Base-by-base conservation (phyloP, 805 yeast genomes). In the Teunomyces funiuensis region DNA sequence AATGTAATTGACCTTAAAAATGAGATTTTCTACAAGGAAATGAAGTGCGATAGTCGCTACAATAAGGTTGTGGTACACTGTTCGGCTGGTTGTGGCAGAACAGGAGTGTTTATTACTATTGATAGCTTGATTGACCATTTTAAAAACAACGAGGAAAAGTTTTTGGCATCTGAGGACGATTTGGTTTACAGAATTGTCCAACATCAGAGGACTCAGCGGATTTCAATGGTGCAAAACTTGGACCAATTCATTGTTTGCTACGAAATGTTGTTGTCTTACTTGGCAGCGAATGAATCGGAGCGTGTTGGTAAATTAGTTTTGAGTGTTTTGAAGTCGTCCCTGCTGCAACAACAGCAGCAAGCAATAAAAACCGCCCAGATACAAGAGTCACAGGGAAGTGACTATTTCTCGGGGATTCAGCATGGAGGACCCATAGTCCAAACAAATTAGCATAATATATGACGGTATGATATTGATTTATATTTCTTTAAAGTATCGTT, bases 191-290 rank as follows among this genome's bases (percentile, higher is more conserved):
- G 80, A 49, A 75, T 80, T 3, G 83, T 87, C 9, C 79, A 82
- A 50, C 74, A 71, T 39, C 79, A 87, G 53, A 71, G 96, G 50
- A 75, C 78, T 46, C 93, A 86, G 60, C 65, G 96, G 49, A 71
- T 87, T 18, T 81, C 89, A 4, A 87, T 87, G 93, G 95, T 88
- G 10, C 95, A 87, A 57, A 84, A 80, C 53, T 71, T 86, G 44
- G 80, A 83, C 44, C 96, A 87, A 61, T 85, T 76, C 51, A 69
- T 83, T 16, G 73, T 82, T 46, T 83, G 91, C 58, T 87, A 88
- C 60, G 93, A 88, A 46, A 68, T 79, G 9, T 57, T 77, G n/a
- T 41, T 63, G 13, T 41, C 54, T 31, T 64, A 59, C 40, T 39
- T 48, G 43, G 37, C 27, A 22, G 28, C 19, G 44, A 14, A 34